These are phyloP conservation scores for Pharus latifolius DNA, from an alignment of 176 grass and related monocot genomes.

Conservation along the genomic window DNA sequence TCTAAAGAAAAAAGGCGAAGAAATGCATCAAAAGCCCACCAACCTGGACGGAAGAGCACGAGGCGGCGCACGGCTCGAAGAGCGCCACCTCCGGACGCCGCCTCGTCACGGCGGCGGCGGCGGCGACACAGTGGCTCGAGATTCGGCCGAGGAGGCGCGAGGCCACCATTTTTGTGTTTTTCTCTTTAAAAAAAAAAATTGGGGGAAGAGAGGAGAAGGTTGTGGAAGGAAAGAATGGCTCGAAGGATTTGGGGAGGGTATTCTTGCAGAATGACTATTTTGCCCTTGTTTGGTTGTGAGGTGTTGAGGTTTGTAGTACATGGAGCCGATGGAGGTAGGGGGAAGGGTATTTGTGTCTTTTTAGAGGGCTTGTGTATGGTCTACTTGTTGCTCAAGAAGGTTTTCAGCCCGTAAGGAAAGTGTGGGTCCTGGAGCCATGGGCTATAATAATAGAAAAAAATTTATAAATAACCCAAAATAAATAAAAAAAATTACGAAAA, in stretches of 20 bases:
- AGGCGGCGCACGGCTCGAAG: not conserved
- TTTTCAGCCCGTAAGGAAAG: not conserved
- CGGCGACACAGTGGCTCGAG: slow-evolving; percentile 8
- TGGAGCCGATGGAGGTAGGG: not conserved
- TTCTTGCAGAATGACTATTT: not conserved
- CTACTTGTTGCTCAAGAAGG: slow-evolving; percentile 22
- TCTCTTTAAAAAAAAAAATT: no score
- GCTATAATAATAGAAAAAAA: no score
- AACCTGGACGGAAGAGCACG: not conserved
- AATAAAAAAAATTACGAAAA: no score
- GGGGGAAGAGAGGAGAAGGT: not conserved
- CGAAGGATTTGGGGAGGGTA: not conserved
- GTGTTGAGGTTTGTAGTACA: no score
- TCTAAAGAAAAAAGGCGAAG: no score
- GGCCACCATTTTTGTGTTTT: slow-evolving; percentile 12
- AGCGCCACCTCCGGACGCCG: not conserved
- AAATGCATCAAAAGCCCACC: slow-evolving; percentile 3
- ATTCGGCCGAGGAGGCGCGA: slow-evolving; percentile 7
- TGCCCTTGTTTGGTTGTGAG: not conserved
- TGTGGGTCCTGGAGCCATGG: no score
- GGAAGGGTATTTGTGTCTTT: not conserved
- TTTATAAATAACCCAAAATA: no score
- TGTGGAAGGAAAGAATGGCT: not conserved
- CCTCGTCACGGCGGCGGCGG: not conserved
- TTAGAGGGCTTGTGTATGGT: not conserved